A percentile compares a stretch with the other conserved stretches of the same genome.
These are phyloP conservation scores for Rubroboletus satanas DNA, from an alignment of 768 basidiomycete genomes.

Conservation along the genomic window DNA sequence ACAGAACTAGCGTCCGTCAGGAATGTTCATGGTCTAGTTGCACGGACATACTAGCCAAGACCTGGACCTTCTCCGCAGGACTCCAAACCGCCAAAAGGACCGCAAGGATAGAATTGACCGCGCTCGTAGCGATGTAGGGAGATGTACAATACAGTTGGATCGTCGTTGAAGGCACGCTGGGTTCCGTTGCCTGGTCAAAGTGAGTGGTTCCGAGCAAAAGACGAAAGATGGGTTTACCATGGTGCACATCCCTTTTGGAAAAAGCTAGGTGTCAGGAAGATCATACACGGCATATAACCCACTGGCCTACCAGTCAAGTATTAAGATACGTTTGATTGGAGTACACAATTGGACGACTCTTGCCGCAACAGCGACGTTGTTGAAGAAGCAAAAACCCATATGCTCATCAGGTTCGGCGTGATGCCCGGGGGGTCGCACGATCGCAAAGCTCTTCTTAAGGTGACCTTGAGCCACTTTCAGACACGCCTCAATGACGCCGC, in stretches of 20 bases:
- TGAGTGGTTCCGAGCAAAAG: constrained; percentile 4
- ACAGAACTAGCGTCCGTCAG: constrained; percentile 60
- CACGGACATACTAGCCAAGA: constrained; percentile 69
- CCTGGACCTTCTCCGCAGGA: constrained; percentile 84
- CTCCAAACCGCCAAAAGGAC: constrained; percentile 82
- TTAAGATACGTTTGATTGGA: constrained; percentile 74
- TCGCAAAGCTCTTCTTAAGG: constrained; percentile 85
- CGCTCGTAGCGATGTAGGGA: constrained; percentile 94
- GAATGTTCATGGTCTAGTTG: constrained; percentile 3
- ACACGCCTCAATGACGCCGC: constrained; percentile 89
- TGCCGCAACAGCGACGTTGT: constrained; percentile 93
- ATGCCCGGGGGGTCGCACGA: constrained; percentile 96
- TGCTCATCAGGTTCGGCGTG: constrained; percentile 97
- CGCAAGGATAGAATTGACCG: constrained; percentile 89
- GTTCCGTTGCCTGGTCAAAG: constrained; percentile 82
- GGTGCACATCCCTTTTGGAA: constrained; percentile 85
- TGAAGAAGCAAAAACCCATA: constrained; percentile 99
- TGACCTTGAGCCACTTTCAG: constrained; percentile 79
- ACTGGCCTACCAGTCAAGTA: constrained; percentile 84
- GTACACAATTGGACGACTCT: constrained; percentile 73
- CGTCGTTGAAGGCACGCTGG: constrained; percentile 92
- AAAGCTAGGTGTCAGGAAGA: constrained; percentile 9
- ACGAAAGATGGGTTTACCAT: constrained; percentile 49
- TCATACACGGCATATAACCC: background rate
- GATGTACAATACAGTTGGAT: constrained; percentile 87